Evolutionary conservation across 768 basidiomycete genomes (phyloP).

Genomic region (Vararia minispora): DNA sequence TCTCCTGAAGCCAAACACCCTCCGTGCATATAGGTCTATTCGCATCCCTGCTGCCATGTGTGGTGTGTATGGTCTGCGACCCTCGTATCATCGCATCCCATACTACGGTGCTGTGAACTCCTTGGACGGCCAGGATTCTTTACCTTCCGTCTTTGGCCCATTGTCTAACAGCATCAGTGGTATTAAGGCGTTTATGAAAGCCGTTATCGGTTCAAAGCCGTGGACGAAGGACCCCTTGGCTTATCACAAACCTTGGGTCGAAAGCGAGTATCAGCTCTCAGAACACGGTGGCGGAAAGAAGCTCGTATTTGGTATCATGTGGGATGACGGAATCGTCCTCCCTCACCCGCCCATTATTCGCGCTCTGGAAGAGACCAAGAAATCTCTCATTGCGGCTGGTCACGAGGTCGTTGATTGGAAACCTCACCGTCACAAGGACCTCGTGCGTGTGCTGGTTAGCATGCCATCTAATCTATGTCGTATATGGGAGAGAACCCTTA

Average conservation of each 20-base stretch:
- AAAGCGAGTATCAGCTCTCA: slow-evolving; percentile 41
- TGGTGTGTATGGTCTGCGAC: slow-evolving; percentile 62
- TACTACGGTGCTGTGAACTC: slow-evolving; percentile 58
- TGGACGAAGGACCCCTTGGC: slow-evolving; percentile 59
- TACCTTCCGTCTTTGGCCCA: slow-evolving; percentile 68
- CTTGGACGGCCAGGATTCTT: slow-evolving; percentile 59
- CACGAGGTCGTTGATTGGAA: slow-evolving; percentile 34
- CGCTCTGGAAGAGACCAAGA: slow-evolving; percentile 36
- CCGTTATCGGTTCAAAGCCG: slow-evolving; percentile 45
- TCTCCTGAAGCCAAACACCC: too few relatives aligned
- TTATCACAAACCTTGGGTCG: slow-evolving; percentile 47
- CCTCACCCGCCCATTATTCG: slow-evolving; percentile 43
- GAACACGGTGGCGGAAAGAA: slow-evolving; percentile 43
- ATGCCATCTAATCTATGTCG: too few relatives aligned
- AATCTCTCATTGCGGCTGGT: slow-evolving; percentile 36
- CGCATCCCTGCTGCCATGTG: slow-evolving; percentile 61
- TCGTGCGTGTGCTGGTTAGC: too few relatives aligned
- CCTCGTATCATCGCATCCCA: slow-evolving; percentile 60
- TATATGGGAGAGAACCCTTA: too few relatives aligned
- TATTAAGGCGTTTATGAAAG: slow-evolving; percentile 54
- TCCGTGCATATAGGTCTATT: slow-evolving; percentile 47
- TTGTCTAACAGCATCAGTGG: slow-evolving; percentile 45
- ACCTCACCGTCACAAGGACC: slow-evolving; percentile 14
- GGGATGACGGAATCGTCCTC: slow-evolving; percentile 34
- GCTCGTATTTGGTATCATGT: slow-evolving; percentile 21